Evolutionary conservation across 352 stramenopile genomes (phyloP).

Genomic region (Halophytophthora polymorphica): DNA sequence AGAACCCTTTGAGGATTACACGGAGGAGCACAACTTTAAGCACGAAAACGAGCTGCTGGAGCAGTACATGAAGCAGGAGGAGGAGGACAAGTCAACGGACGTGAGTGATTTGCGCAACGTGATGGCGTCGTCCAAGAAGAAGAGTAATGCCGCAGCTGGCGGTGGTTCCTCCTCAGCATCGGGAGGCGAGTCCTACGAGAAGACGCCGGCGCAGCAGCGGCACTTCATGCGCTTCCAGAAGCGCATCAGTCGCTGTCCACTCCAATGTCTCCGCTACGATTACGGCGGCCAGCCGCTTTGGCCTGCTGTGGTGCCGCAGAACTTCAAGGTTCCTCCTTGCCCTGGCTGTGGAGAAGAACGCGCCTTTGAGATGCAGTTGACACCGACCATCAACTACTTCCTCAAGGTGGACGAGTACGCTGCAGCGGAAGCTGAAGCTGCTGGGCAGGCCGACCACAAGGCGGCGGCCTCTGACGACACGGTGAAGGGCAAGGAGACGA

Average conservation of each 20-base stretch:
- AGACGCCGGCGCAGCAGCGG: constrained; percentile 64
- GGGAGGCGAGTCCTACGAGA: constrained; percentile 74
- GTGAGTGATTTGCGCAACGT: constrained; percentile 55
- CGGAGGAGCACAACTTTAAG: constrained; percentile 54
- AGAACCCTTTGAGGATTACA: constrained; percentile 72
- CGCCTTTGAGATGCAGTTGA: constrained; percentile 81
- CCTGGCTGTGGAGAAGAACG: constrained; percentile 51
- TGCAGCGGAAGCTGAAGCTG: constrained; percentile 3
- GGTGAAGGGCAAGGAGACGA: constrained; percentile 1
- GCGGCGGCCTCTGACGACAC: not conserved
- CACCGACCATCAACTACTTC: constrained; percentile 85
- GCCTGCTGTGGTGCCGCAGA: constrained; percentile 50
- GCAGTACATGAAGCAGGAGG: constrained; percentile 77
- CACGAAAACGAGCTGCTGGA: constrained; percentile 75
- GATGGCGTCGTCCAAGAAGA: constrained; percentile 56
- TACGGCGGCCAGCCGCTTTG: constrained; percentile 83
- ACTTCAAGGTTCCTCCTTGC: constrained; percentile 52
- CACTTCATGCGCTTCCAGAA: constrained; percentile 88
- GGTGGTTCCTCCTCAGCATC: constrained; percentile 12
- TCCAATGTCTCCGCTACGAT: constrained; percentile 83
- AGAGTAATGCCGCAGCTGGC: constrained; percentile 7
- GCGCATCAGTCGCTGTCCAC: constrained; percentile 68
- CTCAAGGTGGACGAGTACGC: constrained; percentile 77
- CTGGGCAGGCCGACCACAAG: constrained; percentile 7
- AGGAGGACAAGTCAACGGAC: constrained; percentile 74